These are phyloP conservation scores for Quercus cerris DNA, from an alignment of 306 rosid species.

Conservation along the genomic window DNA sequence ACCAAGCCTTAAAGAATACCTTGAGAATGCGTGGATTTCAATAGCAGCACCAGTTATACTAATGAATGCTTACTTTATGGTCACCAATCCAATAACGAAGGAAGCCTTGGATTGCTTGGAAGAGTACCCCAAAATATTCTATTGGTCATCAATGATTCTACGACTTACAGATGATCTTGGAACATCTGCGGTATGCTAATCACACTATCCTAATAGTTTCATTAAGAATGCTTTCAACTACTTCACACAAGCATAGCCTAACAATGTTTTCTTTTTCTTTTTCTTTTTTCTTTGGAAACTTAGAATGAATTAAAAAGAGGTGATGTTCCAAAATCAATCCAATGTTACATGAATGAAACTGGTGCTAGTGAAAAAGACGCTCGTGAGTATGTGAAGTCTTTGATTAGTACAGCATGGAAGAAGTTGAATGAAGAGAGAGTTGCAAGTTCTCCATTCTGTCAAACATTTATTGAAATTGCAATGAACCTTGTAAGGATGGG, in stretches of 20 bases:
- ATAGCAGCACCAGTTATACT: neutral
- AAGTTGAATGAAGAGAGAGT: slow-evolving; percentile 2
- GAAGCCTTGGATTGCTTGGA: slow-evolving; percentile 12
- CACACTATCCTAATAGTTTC: neutral
- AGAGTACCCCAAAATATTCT: slow-evolving; percentile 3
- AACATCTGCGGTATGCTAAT: slow-evolving; percentile 4
- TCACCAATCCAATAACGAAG: neutral
- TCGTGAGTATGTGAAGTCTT: neutral
- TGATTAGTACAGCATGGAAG: slow-evolving; percentile 23
- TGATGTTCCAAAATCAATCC: slow-evolving; percentile 25
- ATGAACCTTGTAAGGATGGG: slow-evolving; percentile 16
- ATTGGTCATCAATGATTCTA: neutral
- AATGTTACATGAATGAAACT: slow-evolving; percentile 37
- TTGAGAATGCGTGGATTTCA: slow-evolving; percentile 32
- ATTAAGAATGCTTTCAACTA: neutral
- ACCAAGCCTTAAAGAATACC: slow-evolving; percentile 23
- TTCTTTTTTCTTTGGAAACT: neutral
- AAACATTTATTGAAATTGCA: neutral
- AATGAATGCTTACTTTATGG: slow-evolving; percentile 6
- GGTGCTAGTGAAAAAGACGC: slow-evolving; percentile 27
- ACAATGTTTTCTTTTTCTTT: neutral
- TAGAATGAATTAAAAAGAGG: slow-evolving; percentile 19
- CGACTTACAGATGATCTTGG: slow-evolving; percentile 29
- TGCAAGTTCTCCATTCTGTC: neutral
- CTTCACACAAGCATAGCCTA: neutral